Conservation (phyloP, 2,329 filamentous ascomycete genomes). For the Ophiobolus disseminans region DNA sequence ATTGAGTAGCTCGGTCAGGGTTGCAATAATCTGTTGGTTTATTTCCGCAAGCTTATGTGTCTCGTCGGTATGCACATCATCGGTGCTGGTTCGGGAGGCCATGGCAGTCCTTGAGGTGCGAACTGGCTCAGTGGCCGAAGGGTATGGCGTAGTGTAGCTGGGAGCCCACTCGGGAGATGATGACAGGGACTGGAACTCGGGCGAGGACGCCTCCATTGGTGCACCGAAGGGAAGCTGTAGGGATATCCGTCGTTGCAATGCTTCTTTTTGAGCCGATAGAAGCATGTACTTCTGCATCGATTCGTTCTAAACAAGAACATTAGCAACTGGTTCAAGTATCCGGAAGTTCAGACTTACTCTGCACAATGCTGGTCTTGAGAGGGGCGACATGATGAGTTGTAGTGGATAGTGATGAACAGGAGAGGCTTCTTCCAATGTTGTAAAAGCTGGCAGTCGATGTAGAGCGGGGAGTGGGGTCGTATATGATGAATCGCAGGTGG, state of each 20-base stretch:
- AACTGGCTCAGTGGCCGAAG: conserved; percentile 33
- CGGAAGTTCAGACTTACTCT: conserved; percentile 25
- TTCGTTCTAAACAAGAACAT: conserved; percentile 29
- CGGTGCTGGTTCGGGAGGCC: conserved; percentile 29
- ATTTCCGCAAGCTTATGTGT: conserved; percentile 56
- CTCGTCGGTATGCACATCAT: conserved; percentile 49
- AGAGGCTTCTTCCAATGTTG: no score
- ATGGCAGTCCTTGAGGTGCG: conserved; percentile 23
- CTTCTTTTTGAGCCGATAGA: conserved; percentile 51
- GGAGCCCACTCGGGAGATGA: conserved; percentile 40
- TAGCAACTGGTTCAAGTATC: conserved; percentile 6
- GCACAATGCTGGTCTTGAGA: conserved; percentile 28
- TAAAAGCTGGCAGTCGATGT: conserved; percentile 11
- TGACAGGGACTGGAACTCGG: conserved; percentile 44
- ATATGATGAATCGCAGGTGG: conserved; percentile 13
- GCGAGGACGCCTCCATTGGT: conserved; percentile 45
- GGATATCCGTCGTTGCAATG: conserved; percentile 49
- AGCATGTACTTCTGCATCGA: conserved; percentile 51
- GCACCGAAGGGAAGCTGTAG: conserved; percentile 42
- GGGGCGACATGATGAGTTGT: conserved; percentile 21
- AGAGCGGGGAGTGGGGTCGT: conserved; percentile 22
- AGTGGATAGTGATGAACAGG: no score
- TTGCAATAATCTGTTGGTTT: conserved; percentile 62
- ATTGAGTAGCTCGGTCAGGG: conserved; percentile 62
- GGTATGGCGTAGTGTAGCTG: conserved; percentile 31